Percentiles rank a stretch among this genome's conserved stretches.
phyloP scores from a whole-genome alignment of 306 rosid genomes.

The Cucumis sativus region Cucumber_9930_V3 NC_026656.2:780501-781000 shows the following conservation, averaged over 20 bases:
- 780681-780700: slow-evolving; percentile 10
- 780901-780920: neutral
- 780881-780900: neutral
- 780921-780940: neutral
- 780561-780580: too few species aligned
- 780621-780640: slow-evolving; percentile 26
- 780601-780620: slow-evolving; percentile 63
- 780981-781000: neutral
- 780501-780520: too few species aligned
- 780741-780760: slow-evolving; percentile 42
- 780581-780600: neutral
- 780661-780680: slow-evolving; percentile 24
- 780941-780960: neutral
- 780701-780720: slow-evolving; percentile 37
- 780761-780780: slow-evolving; percentile 50
- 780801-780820: slow-evolving; percentile 32
- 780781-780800: slow-evolving; percentile 67
- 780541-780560: too few species aligned
- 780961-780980: neutral
- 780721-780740: slow-evolving; percentile 34
- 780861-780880: neutral
- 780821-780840: slow-evolving; percentile 37
- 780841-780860: neutral
- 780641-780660: slow-evolving; percentile 59
- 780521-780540: too few species aligned